phyloP scores from a whole-genome alignment of 1,284 basidiomycete species.

The Cutaneotrichosporon sp. region DNA sequence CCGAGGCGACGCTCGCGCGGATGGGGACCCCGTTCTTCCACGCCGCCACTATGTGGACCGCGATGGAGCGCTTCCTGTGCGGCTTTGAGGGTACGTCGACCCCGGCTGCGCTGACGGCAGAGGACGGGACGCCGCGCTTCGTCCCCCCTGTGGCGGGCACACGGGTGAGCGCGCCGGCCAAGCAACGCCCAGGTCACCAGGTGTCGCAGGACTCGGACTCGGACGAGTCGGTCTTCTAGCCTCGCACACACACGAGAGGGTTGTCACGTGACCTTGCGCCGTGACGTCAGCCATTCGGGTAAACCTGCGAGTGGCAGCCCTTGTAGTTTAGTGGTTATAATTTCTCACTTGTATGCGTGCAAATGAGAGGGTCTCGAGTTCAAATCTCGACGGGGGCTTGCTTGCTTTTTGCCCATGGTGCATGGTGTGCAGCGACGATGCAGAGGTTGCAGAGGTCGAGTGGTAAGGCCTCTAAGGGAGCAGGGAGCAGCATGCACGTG shows the following conservation, averaged over 20 bases:
- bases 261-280: no score
- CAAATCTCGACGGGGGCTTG: slow-evolving; percentile 1
- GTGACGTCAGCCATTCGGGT: no score
- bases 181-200: background rate
- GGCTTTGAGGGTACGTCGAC: background rate
- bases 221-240: no score
- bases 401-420: background rate
- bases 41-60: background rate
- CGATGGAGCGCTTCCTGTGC: background rate
- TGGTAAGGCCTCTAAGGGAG: no score
- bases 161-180: background rate
- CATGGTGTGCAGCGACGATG: no score
- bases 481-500: no score
- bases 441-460: no score
- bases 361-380: slow-evolving; percentile 2
- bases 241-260: no score
- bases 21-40: background rate
- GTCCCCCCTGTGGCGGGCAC: background rate
- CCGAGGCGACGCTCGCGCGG: background rate
- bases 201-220: background rate
- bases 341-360: background rate
- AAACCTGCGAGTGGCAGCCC: no score
- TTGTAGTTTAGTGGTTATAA: slow-evolving; percentile 2
- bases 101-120: background rate
- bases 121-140: background rate